A percentile compares a stretch with the other conserved stretches of the same genome.
These are phyloP conservation scores for Inosperma sp. DNA, from an alignment of 768 basidiomycete species.

Conservation along the genomic window DNA sequence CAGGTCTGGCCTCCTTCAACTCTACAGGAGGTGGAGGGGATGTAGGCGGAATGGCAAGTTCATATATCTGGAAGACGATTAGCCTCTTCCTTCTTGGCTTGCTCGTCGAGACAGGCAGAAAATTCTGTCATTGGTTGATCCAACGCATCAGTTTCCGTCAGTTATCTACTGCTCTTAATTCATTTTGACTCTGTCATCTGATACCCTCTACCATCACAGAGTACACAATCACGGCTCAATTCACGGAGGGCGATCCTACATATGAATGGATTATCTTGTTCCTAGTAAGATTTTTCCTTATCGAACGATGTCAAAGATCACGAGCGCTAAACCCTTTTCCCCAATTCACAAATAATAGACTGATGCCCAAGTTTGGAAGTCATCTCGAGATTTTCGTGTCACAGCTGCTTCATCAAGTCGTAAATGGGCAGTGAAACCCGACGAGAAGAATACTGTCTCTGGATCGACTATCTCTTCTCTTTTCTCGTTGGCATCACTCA, in stretches of 20 bases:
- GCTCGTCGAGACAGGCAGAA: conserved; percentile 35
- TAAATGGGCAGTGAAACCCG: conserved; percentile 35
- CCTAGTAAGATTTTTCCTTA: conserved; percentile 26
- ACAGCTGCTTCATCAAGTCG: conserved; percentile 36
- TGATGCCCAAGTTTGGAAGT: conserved; percentile 40
- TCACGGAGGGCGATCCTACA: conserved; percentile 36
- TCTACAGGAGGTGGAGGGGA: neutral
- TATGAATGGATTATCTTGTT: conserved; percentile 43
- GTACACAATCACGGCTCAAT: conserved; percentile 37
- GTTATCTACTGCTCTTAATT: conserved; percentile 11
- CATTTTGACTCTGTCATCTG: neutral
- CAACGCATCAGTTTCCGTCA: conserved; percentile 29
- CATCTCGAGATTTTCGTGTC: conserved; percentile 40
- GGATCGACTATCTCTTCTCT: conserved; percentile 10
- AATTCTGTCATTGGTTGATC: conserved; percentile 36
- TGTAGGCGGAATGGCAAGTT: neutral
- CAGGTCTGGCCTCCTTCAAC: neutral
- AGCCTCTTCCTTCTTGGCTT: conserved; percentile 6
- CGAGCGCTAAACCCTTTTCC: no score
- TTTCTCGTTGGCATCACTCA: conserved; percentile 3
- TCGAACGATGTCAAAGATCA: neutral
- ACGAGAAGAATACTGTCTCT: neutral
- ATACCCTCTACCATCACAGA: conserved; percentile 17
- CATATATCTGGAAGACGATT: conserved; percentile 2
- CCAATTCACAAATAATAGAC: no score